Percentiles rank a stretch among this genome's conserved stretches.
Evolutionary conservation across 2,329 filamentous ascomycete genomes (phyloP).

Genomic region (Nothopassalora personata): DNA sequence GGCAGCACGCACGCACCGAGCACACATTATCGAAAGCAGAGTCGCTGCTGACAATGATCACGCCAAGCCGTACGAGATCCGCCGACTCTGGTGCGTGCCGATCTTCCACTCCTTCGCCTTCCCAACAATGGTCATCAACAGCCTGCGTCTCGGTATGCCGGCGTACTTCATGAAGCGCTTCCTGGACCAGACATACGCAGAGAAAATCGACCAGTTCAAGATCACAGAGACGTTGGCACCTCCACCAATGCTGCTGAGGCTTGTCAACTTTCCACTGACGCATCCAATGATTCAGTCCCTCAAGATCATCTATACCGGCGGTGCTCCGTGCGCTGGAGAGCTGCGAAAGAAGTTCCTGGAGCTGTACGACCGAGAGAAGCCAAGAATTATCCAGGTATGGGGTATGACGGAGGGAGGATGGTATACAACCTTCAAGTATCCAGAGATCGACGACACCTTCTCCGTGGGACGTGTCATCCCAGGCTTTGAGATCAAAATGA

Average conservation of each 20-base stretch:
- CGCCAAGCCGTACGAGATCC: conserved; percentile 32
- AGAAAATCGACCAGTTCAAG: conserved; percentile 36
- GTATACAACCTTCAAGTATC: conserved; percentile 40
- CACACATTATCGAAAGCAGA: conserved; percentile 40
- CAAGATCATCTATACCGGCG: conserved; percentile 44
- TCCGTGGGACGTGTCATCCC: conserved; percentile 46
- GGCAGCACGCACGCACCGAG: conserved; percentile 38
- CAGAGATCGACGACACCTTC: conserved; percentile 38
- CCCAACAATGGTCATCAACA: conserved; percentile 43
- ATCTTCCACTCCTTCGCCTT: conserved; percentile 51
- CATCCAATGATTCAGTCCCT: conserved; percentile 38
- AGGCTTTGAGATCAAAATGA: conserved; percentile 36
- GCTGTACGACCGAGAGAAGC: conserved; percentile 38
- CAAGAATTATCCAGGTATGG: conserved; percentile 46
- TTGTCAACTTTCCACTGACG: conserved; percentile 29
- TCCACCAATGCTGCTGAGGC: conserved; percentile 39
- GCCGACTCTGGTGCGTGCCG: conserved; percentile 46
- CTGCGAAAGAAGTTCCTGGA: conserved; percentile 38
- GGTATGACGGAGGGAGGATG: conserved; percentile 51
- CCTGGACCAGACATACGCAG: conserved; percentile 33
- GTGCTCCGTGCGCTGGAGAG: conserved; percentile 44
- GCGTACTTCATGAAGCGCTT: conserved; percentile 47
- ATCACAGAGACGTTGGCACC: conserved; percentile 48
- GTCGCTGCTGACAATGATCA: conserved; percentile 31
- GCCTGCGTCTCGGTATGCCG: conserved; percentile 42